Evolutionary conservation across 2,329 filamentous ascomycete species (phyloP), one percentile per base, ranked within the genome.

Genomic region (Penicillium vulpinum): DNA sequence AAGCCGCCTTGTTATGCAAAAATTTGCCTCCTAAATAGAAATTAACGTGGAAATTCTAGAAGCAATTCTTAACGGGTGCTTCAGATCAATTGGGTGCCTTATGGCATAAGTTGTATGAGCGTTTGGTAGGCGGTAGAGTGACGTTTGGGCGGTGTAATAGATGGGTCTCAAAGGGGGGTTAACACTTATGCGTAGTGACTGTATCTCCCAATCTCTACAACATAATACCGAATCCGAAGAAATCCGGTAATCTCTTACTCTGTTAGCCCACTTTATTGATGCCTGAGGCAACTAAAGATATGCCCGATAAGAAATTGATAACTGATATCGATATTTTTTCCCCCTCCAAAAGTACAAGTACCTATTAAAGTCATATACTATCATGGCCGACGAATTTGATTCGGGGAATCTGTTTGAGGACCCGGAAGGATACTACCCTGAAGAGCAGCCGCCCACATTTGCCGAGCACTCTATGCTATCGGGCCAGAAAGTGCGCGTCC

Each of bases 361-460:
- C n/a, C n/a, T 24, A 59, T 43, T 31, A 35, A 51, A 24, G 13
- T 13, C 16, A 44, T 47, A 46, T 49, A 35, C 46, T 46, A 18
- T 52, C 50, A 72, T 72, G 70, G 64, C 63, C 24, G 68, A 72
- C 44, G 59, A 68, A 26, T 61, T 79, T 51, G 76, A 78, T 24
- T 69, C 71, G 8, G 71, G 73, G 57, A 77, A 78, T 69, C 79
- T 96, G 63, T 96, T 97, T 78, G 78, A 88, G 52, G 92, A 96
- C 63, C 92, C 92, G 7, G 83, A 86, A 53, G 90, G 85, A 69
- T 97, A 85, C 78, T 94, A 91, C 71, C 84, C 88, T 45, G 86
- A 91, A 0, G 87, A 91, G 45, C 89, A 90, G 46, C 84, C 88
- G 46, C 86, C 91, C 8, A 93, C 89, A 2, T 86, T 84, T 60